Base-by-base conservation (phyloP, 2,329 filamentous ascomycete genomes). In the Alternaria novae-zelandiae region DNA sequence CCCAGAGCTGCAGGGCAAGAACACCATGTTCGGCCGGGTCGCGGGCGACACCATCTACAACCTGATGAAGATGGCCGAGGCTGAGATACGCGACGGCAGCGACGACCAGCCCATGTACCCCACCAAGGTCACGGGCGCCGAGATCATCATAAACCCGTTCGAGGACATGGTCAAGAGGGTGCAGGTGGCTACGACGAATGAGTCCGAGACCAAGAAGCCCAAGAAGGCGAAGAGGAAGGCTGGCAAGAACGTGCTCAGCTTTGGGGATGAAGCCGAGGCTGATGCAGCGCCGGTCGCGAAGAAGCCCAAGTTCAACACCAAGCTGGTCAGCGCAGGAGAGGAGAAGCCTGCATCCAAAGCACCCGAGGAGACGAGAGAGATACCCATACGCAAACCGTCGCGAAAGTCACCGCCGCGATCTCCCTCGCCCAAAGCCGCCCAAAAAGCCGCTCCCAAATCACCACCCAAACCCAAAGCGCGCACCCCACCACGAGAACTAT, bases 21-120 rank as follows among this genome's bases (percentile, higher is more conserved):
- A 97, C 79, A 98, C 96, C 0, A 83, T 98, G 79, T 98, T 99
- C 83, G 96, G 96, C 17, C 86, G 96, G 60, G 87, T 99, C 47
- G 93, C 92, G 36, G 96, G 95, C 26, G 93, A 98, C 69, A 97
- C 95, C 15, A 96, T 99, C 59, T 99, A 96, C 82, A 98, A 97
- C 79, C 80, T 99, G 74, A 90, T 94, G 75, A 96, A 94, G 81
- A 97, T 98, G 85, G 94, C 91, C 20, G 94, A 98, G 77, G 88
- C 88, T 0, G 96, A 98, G 76, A 83, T 96, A 17, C 88, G 90
- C 21, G 83, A 82, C n/a, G 90, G 93, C 58, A 90, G 89, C 15
- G 90, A 88, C 7, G 95, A 98, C 67, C 86, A 93, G 65, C 95
- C 95, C 2, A 81, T 96, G 53, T 99, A 97, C 78, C 91, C 95